phyloP scores from a whole-genome alignment of 2,329 filamentous ascomycete genomes.

The Aspergillus transmontanensis region DNA sequence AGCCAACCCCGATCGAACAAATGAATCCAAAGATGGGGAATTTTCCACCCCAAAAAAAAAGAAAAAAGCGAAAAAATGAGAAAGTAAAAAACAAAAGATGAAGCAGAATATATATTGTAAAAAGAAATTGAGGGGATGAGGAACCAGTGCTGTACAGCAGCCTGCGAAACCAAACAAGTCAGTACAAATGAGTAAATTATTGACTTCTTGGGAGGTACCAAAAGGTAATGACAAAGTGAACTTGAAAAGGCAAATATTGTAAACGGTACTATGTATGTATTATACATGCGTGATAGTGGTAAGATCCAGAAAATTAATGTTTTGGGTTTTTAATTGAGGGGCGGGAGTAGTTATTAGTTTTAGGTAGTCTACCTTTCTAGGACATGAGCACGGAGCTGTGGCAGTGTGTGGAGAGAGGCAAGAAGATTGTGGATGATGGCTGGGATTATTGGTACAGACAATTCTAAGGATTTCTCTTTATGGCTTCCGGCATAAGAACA shows the following conservation, averaged over 20 bases:
- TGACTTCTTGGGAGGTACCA: slow-evolving; percentile 4
- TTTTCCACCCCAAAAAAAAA: background rate
- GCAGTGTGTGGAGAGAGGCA: slow-evolving; percentile 29
- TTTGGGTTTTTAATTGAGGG: slow-evolving; percentile 1
- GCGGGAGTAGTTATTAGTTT: slow-evolving; percentile 5
- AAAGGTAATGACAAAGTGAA: slow-evolving; percentile 4
- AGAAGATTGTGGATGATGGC: slow-evolving; percentile 19
- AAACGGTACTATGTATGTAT: slow-evolving; percentile 11
- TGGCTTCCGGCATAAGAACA: slow-evolving; percentile 25
- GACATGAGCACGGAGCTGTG: slow-evolving; percentile 23
- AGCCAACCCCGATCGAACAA: slow-evolving; percentile 17
- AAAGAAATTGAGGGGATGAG: background rate
- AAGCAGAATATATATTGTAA: background rate
- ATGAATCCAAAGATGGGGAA: background rate
- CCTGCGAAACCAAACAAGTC: slow-evolving; percentile 7
- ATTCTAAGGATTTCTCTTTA: slow-evolving; percentile 29
- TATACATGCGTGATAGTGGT: background rate
- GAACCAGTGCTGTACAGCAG: background rate
- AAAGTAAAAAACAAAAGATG: background rate
- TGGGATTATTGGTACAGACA: slow-evolving; percentile 19
- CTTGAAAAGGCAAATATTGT: slow-evolving; percentile 7
- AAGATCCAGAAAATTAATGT: slow-evolving; percentile 3
- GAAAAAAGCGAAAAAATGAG: background rate
- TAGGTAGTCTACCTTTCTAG: slow-evolving; percentile 8
- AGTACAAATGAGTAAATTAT: slow-evolving; percentile 8